phyloP scores from a whole-genome alignment of 129 eudicot species.

The Pulicaria dysenterica region DNA sequence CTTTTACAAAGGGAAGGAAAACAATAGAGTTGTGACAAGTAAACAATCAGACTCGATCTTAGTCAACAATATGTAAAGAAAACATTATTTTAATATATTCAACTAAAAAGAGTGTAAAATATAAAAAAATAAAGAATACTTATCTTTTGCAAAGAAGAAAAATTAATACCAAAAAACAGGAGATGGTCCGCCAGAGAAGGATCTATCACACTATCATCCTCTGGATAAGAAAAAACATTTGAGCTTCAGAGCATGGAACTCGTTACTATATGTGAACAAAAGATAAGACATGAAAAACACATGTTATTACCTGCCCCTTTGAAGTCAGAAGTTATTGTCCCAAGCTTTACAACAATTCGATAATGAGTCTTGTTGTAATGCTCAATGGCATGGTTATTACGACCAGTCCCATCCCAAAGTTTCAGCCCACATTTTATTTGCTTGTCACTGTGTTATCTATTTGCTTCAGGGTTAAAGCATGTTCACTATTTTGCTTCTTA shows the following conservation, averaged over 20 bases:
- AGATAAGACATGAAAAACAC: background rate
- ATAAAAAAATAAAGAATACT: too few species aligned
- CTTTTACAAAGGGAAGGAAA: too few species aligned
- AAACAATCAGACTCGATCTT: too few species aligned
- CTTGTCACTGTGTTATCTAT: slow-evolving; percentile 85
- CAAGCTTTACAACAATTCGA: slow-evolving; percentile 97
- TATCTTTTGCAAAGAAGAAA: slow-evolving; percentile 94
- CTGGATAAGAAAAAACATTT: slow-evolving; percentile 94
- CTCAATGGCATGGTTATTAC: slow-evolving; percentile 91
- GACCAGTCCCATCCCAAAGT: slow-evolving; percentile 97
- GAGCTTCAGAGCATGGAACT: slow-evolving; percentile 72
- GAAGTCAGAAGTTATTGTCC: slow-evolving; percentile 87
- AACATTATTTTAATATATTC: background rate
- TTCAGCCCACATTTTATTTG: slow-evolving; percentile 95
- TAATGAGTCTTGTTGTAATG: slow-evolving; percentile 65
- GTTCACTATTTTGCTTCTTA: slow-evolving; percentile 66
- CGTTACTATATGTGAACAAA: slow-evolving; percentile 14
- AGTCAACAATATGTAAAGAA: too few species aligned
- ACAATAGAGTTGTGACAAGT: too few species aligned
- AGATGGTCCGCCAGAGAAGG: slow-evolving; percentile 84
- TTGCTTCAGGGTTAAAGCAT: slow-evolving; percentile 75
- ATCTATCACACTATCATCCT: slow-evolving; percentile 90
- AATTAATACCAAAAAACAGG: slow-evolving; percentile 87
- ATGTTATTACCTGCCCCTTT: slow-evolving; percentile 90
- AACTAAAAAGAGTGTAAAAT: background rate